Conservation (phyloP, 495 filamentous ascomycete genomes). For the Neurospora sp. region DNA sequence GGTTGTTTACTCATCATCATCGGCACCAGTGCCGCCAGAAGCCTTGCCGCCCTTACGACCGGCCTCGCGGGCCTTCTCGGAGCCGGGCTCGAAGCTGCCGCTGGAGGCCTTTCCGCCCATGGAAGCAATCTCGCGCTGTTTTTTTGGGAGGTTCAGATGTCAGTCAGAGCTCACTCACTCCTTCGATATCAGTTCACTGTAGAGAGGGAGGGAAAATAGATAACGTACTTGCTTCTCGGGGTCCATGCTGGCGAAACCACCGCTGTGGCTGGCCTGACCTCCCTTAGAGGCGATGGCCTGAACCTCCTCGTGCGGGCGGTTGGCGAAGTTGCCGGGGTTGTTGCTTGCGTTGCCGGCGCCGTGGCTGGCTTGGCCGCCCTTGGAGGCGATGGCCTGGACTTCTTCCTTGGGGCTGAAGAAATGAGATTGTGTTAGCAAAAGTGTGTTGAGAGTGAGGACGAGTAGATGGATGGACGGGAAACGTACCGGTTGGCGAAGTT, state of each 20-base stretch:
- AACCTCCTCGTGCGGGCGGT: conserved; percentile 42
- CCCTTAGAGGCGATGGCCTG: conserved; percentile 41
- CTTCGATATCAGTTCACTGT: no score
- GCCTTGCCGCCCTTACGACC: conserved; percentile 34
- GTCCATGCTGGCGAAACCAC: conserved; percentile 28
- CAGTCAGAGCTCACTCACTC: neutral
- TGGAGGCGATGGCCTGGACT: conserved; percentile 43
- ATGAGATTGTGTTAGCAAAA: neutral
- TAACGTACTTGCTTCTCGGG: conserved; percentile 37
- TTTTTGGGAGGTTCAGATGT: neutral
- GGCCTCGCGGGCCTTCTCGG: conserved; percentile 35
- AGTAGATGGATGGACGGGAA: neutral
- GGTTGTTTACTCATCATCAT: neutral
- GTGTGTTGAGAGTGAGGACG: neutral
- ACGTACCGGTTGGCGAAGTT: conserved; percentile 51
- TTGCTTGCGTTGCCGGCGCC: conserved; percentile 2
- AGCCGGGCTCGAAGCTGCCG: conserved; percentile 38
- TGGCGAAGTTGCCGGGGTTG: conserved; percentile 3
- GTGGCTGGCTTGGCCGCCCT: conserved; percentile 38
- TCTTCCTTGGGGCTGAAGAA: conserved; percentile 38
- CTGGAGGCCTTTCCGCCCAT: conserved; percentile 42
- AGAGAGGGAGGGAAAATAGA: no score
- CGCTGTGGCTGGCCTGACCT: conserved; percentile 33
- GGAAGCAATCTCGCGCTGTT: conserved; percentile 33
- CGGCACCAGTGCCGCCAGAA: conserved; percentile 9